Evolutionary conservation across 1,139 yeast genomes (phyloP), one percentile per base, ranked within the genome.

Genomic region (Hanseniaspora sp.): DNA sequence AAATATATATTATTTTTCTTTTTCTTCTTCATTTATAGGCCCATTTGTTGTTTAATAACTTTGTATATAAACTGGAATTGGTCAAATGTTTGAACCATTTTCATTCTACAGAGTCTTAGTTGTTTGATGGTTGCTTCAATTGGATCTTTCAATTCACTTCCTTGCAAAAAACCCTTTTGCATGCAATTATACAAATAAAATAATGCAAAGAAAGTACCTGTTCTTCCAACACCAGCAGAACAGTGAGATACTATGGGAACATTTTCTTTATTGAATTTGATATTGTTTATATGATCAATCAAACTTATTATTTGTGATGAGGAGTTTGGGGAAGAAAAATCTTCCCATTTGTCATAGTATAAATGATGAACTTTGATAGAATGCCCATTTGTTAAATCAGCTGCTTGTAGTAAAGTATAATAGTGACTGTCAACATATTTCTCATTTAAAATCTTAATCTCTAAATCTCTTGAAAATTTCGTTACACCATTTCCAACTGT

Each of bases 221-320:
- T 77, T 58, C 92, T 68, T 0, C 92, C 92, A 5, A 83, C 90
- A 0, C 92, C 90, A 1, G 92, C 92, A 1, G 90, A 83, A 58
- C 92, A 83, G 63, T 83, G 90, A 0, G 81, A 79, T 5, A 75
- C 60, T 1, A 72, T 60, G 0, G 77, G 76, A 51, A 67, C 71
- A 0, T 59, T 63, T 1, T 58, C 46, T 0, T 64, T 59, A 8
- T 5, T 34, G 8, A 5, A 31, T 42, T 65, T 66, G 28, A 69
- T 57, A 1, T 59, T 55, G 47, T 66, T 65, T 0, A 67, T 63
- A 15, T 67, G 62, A 11, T 59, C 56, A 31, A 65, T 59, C 37
- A 66, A 53, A 18, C 62, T 52, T 56, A 67, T 58, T 1, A 71
- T 61, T 0, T 71, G 67, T 1, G 64, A 58, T 47, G 70, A 59